Evolutionary conservation across 1,284 basidiomycete genomes (phyloP), one percentile per base, ranked within the genome.

Genomic region (Lignosus rhinocerotis): DNA sequence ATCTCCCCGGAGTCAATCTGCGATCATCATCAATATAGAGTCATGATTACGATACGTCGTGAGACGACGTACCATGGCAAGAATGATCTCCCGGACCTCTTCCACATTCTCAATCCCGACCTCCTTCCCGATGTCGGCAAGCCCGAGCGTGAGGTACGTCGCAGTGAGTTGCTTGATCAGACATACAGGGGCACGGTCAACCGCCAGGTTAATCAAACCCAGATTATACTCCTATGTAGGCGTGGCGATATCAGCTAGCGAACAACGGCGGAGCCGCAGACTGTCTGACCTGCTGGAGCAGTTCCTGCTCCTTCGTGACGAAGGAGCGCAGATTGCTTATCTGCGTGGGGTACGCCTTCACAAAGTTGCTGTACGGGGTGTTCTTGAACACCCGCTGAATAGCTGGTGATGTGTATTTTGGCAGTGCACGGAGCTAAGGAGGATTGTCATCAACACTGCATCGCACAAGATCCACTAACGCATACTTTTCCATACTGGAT

Each of bases 71-170:
- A 92, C 91, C 88, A 94, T 93, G 68, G 80, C 83, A 6, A 88
- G 67, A 33, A 94, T 74, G 45, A 92, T 69, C 5, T 73, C 73
- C 32, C 84, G 78, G 11, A 90, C 84, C 42, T 80, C 80, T 32
- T 80, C 81, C 56, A 83, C 76, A 39, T 70, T 79, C 3, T 80
- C 75, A 41, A 87, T 80, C 33, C 81, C 83, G 45, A 90, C 79
- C 11, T 80, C 78, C 25, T 76, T 77, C 4, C 82, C 87, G 52
- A 94, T 88, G 60, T 93, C 89, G 0, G 75, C 70, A 7, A 94
- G 74, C 21, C 86, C 80, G 7, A 94, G 80, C 0, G 88, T 88
- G 43, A 92, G 80, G 67, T 93, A 94, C 6, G 91, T 92, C 51
- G 81, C 80, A 0, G 87, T 93, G 50, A 94, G 79, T 67, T 84